Percentiles rank a stretch among this genome's conserved stretches.
These are phyloP conservation scores for Leucoagaricus sp. DNA, from an alignment of 1,284 basidiomycete species.

Conservation along the genomic window DNA sequence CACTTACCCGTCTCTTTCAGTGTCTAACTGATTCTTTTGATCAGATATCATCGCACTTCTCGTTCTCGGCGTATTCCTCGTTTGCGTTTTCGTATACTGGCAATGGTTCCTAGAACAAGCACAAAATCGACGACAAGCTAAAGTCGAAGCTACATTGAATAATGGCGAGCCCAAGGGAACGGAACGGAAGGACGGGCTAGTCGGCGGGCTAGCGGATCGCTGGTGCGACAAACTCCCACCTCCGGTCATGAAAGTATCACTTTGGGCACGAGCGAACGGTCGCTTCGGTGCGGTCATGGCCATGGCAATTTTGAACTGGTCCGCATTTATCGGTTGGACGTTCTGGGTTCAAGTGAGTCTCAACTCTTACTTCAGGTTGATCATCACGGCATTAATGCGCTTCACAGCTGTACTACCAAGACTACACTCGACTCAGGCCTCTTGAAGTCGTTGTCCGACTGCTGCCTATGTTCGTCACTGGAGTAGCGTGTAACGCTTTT, in stretches of 20 bases:
- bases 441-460: slow-evolving; percentile 77
- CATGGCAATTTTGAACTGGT: slow-evolving; percentile 73
- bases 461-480: slow-evolving; percentile 75
- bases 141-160: not conserved
- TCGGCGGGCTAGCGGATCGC: not conserved
- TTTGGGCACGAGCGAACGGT: slow-evolving; percentile 72
- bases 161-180: too few relatives aligned
- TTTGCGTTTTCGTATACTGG: slow-evolving; percentile 68
- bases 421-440: slow-evolving; percentile 54
- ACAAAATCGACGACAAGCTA: slow-evolving; percentile 27
- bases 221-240: slow-evolving; percentile 38
- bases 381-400: not conserved
- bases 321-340: slow-evolving; percentile 56
- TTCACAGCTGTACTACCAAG: slow-evolving; percentile 65
- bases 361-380: not conserved
- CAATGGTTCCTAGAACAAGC: slow-evolving; percentile 60
- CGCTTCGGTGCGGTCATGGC: slow-evolving; percentile 65
- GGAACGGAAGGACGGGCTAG: not conserved
- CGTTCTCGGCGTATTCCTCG: slow-evolving; percentile 59
- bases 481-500: slow-evolving; percentile 69
- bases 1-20: too few relatives aligned
- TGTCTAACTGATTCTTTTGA: not conserved
- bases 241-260: slow-evolving; percentile 69
- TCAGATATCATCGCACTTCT: slow-evolving; percentile 64
- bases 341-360: slow-evolving; percentile 55